These are phyloP conservation scores for Camptophora hylomeconis DNA, from an alignment of 2,329 filamentous ascomycete genomes.

Conservation along the genomic window DNA sequence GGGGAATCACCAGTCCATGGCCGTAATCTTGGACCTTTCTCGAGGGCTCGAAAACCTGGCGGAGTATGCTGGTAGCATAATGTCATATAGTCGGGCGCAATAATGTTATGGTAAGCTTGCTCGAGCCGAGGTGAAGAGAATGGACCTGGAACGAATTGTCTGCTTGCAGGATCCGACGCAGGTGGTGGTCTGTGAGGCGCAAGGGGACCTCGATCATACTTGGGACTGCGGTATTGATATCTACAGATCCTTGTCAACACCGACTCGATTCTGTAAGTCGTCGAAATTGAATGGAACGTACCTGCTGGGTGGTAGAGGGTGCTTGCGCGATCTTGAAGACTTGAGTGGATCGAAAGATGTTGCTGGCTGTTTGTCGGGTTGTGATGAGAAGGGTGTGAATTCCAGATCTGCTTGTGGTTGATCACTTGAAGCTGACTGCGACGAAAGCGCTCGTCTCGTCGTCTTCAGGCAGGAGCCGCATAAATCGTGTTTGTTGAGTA, in stretches of 20 bases:
- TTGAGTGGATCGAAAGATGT: constrained; percentile 35
- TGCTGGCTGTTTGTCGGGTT: constrained; percentile 5
- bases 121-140: constrained; percentile 78
- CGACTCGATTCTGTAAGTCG: not conserved
- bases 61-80: constrained; percentile 77
- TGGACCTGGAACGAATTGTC: constrained; percentile 78
- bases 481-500: too few relatives aligned
- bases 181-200: constrained; percentile 87
- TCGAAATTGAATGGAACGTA: constrained; percentile 15
- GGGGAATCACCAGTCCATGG: constrained; percentile 83
- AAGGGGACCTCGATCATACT: constrained; percentile 85
- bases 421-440: constrained; percentile 11
- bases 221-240: constrained; percentile 89
- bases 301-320: constrained; percentile 27
- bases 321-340: constrained; percentile 27
- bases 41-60: constrained; percentile 53
- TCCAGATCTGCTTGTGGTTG: constrained; percentile 9
- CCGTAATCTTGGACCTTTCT: constrained; percentile 55
- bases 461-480: constrained; percentile 26
- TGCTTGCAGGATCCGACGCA: constrained; percentile 72
- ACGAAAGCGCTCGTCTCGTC: constrained; percentile 38
- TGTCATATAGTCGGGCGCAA: constrained; percentile 77
- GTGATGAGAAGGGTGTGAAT: constrained; percentile 9
- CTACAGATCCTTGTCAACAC: constrained; percentile 31
- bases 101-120: constrained; percentile 78